These are phyloP conservation scores for Diplocarpon rosae DNA, from an alignment of 2,329 filamentous ascomycete species.

Conservation along the genomic window DNA sequence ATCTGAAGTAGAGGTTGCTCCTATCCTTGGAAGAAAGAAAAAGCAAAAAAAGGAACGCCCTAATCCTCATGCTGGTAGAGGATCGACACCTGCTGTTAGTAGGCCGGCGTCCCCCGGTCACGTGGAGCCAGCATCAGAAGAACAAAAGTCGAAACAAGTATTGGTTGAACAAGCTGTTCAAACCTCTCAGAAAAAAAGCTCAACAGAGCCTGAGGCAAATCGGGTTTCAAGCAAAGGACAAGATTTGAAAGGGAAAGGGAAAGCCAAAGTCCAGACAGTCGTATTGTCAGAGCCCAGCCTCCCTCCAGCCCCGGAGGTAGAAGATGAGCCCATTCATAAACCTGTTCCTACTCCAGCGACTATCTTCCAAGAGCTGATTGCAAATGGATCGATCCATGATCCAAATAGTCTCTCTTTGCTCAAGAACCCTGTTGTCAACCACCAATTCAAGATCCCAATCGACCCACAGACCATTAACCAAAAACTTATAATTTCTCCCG, in stretches of 20 bases:
- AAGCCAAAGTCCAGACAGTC: conserved; percentile 18
- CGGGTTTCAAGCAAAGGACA: conserved; percentile 10
- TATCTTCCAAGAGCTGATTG: conserved; percentile 31
- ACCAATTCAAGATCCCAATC: conserved; percentile 26
- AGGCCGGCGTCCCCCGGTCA: conserved; percentile 20
- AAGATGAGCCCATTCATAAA: conserved; percentile 23
- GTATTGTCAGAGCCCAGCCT: conserved; percentile 13
- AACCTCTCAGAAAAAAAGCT: conserved; percentile 4
- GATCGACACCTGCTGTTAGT: conserved; percentile 21
- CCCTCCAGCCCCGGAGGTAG: conserved; percentile 15
- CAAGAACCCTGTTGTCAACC: conserved; percentile 27
- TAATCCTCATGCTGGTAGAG: conserved; percentile 24
- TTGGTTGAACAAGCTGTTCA: conserved; percentile 3
- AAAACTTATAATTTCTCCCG: conserved; percentile 39
- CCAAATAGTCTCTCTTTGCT: conserved; percentile 32
- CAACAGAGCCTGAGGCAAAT: conserved; percentile 11
- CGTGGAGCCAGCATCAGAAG: conserved; percentile 6
- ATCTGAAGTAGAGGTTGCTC: conserved; percentile 46
- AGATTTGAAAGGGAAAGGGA: conserved; percentile 18
- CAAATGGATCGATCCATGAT: conserved; percentile 27
- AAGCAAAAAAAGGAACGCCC: conserved; percentile 69
- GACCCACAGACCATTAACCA: conserved; percentile 20
- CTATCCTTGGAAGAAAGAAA: conserved; percentile 71
- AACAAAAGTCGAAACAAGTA: conserved; percentile 4
- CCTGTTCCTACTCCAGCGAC: conserved; percentile 23